phyloP scores from a whole-genome alignment of 2,329 filamentous ascomycete genomes.

The Emydomyces testavorans region DNA sequence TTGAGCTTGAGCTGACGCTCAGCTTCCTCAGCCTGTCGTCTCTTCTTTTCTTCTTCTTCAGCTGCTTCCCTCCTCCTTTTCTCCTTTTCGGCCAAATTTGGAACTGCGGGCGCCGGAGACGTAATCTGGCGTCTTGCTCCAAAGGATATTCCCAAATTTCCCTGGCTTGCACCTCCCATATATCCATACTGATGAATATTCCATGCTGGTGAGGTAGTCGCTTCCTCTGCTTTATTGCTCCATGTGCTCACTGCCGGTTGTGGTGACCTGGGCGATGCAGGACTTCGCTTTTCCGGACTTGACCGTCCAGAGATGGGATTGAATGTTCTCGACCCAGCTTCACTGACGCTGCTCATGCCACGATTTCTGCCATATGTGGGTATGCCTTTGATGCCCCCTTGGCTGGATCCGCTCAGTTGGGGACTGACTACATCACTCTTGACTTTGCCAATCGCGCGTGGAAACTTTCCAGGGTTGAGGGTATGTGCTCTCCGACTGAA shows the following conservation, averaged over 20 bases:
- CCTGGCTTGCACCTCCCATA: slow-evolving; percentile 93
- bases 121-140: slow-evolving; percentile 89
- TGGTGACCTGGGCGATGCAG: slow-evolving; percentile 33
- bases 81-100: slow-evolving; percentile 75
- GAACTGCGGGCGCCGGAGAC: slow-evolving; percentile 64
- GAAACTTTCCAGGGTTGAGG: slow-evolving; percentile 62
- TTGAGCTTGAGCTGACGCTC: slow-evolving; percentile 37
- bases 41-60: slow-evolving; percentile 46
- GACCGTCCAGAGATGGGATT: slow-evolving; percentile 38
- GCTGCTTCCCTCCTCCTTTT: slow-evolving; percentile 40
- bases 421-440: slow-evolving; percentile 52
- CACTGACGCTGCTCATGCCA: slow-evolving; percentile 46
- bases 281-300: slow-evolving; percentile 52
- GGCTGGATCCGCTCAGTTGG: slow-evolving; percentile 52
- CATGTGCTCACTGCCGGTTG: slow-evolving; percentile 60
- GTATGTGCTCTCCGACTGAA: slow-evolving; percentile 79
- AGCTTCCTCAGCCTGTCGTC: slow-evolving; percentile 42
- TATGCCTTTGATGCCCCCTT: slow-evolving; percentile 35
- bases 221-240: slow-evolving; percentile 76
- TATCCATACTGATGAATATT: slow-evolving; percentile 98
- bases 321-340: slow-evolving; percentile 30
- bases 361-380: slow-evolving; percentile 29
- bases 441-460: slow-evolving; percentile 61
- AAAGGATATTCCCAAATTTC: slow-evolving; percentile 86
- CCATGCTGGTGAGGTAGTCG: slow-evolving; percentile 77